Base-by-base conservation (phyloP, 2,329 filamentous ascomycete species). In the Verticillium isaacii region DNA sequence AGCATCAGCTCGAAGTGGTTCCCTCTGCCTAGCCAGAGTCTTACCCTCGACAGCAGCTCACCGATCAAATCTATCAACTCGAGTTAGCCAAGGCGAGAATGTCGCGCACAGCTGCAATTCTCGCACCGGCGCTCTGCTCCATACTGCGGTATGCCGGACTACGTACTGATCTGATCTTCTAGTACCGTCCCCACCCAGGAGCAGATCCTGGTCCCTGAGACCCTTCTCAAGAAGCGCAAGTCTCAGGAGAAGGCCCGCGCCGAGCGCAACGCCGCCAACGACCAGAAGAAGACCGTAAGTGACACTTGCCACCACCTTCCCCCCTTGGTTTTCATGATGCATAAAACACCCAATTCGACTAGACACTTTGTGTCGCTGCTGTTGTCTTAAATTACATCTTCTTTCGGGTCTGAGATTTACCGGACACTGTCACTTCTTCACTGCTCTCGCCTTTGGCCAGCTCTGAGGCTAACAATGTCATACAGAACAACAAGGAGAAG, bases 161-260 rank as follows among this genome's bases (percentile, higher is more conserved):
- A 85, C 85, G 87, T 88, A 91, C 89, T 91, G 88, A 92, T 90
- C 89, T 92, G 79, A 87, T 79, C 63, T 60, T 66, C 29, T 77
- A 97, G 93, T 83, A 89, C 88, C 82, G 91, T 97, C 77, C 92
- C 95, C 72, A 96, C 93, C 80, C 83, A 93, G 82, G 92, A 97
- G 81, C 91, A 98, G 81, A 89, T 99, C 80, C 86, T 98, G 80
- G 92, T 98, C 78, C 95, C 95, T 73, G 95, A 99, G 92, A 99
- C 95, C 74, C 92, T 99, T 76, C 89, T 99, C 81, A 99, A 99
- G 91, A 99, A 99, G 92, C 92, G 95, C 86, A 99, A 99, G 93
- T 92, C 88, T 81, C 94, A 97, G 85, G 95, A 99, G 89, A 97
- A 97, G 89, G 93, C 93, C 79, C 91, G 93, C 80, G 93, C 95